Evolutionary conservation across 352 stramenopile species (phyloP), one percentile per base, ranked within the genome.

Genomic region (Phytophthora ohioensis): DNA sequence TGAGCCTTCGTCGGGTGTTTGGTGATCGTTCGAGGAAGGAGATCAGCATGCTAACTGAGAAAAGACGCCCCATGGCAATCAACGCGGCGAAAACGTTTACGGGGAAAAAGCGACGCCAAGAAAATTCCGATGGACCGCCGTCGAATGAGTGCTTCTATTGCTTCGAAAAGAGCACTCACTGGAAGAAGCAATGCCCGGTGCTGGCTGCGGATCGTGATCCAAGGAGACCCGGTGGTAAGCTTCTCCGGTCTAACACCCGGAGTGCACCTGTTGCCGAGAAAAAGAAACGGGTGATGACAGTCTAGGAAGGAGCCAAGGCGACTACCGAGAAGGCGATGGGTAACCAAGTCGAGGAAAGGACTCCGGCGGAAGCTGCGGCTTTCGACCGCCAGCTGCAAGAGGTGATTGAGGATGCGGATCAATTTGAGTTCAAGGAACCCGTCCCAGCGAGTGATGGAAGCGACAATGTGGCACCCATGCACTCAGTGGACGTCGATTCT

Each of bases 1-100:
- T 45, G 15, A 55, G 13, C 4, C 48, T 67, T 21, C 21, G 21
- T 21, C 2, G 30, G 48, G 1, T 51, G 21, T 58, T 68, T 43
- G 45, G 51, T 17, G 65, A 59, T 6, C 27, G 60, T 27, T 63
- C 49, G 3, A 59, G 45, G 30, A 69, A 67, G 35, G 49, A 73
- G 12, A 58, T 58, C 35, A 41, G 2, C 15, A 47, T 52, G 30
- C 21, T 59, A 0, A 70, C 35, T 4, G 43, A 57, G 12, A 57
- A 57, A 15, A 13, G 36, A 48, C 52, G 11, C 15, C 49, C 41
- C 3, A 15, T 43, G 11, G 6, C 8, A 5, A 34, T 58, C 15
- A 58, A 66, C 8, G 30, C 51, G 21, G 54, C 27, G 2, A 51
- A 51, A 13, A 60, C 31, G 12, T 39, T 49, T 38, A 48, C 42